Evolutionary conservation across 2,329 filamentous ascomycete genomes (phyloP), one percentile per base, ranked within the genome.

Genomic region (Trichoderma sp.): DNA sequence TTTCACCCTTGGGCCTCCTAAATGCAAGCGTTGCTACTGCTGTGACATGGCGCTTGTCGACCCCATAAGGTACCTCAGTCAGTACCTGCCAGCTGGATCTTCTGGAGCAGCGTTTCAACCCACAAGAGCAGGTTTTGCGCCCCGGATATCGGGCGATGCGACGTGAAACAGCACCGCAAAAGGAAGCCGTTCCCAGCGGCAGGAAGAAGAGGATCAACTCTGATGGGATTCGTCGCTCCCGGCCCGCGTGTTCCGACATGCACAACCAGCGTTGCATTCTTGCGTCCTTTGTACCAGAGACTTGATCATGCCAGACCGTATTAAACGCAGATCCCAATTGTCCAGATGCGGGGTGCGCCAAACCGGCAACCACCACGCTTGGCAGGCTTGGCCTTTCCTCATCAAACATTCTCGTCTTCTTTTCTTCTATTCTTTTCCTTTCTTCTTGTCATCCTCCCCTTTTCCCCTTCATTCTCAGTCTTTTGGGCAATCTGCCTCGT

Each of bases 321-420:
- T 47, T 34, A 47, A 39, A 26, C 50, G 59, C 41, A 63, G 50
- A 63, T 52, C 48, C 41, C 39, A 45, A 63, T 55, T 47, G 41
- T 44, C 34, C 41, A 45, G 50, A 63, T 63, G 60, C 60, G 60
- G 60, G 60, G 60, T 56, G 43, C 28, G 26, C 39, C 59, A 62
- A 45, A 50, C 34, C 17, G 41, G 50, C 45, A 51, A 61, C 26
- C 39, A 47, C 59, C 44, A 26, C 26, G 45, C 45, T 60, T 60
- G 57, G 45, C 45, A 51, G 34, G 34, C 21, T 41, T 43, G 3
- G 14, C 30, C 34, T 39, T 51, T 10, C n/a, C 26, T 45, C 48
- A 51, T n/a, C n/a, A n/a, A 44, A 41, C 5, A 26, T 56, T 43
- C 44, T 45, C 19, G 6, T 12, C 26, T 10, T 3, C 7, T 58